Evolutionary conservation across 768 basidiomycete genomes (phyloP), one percentile per base, ranked within the genome.

Genomic region (Daedalea quercina): DNA sequence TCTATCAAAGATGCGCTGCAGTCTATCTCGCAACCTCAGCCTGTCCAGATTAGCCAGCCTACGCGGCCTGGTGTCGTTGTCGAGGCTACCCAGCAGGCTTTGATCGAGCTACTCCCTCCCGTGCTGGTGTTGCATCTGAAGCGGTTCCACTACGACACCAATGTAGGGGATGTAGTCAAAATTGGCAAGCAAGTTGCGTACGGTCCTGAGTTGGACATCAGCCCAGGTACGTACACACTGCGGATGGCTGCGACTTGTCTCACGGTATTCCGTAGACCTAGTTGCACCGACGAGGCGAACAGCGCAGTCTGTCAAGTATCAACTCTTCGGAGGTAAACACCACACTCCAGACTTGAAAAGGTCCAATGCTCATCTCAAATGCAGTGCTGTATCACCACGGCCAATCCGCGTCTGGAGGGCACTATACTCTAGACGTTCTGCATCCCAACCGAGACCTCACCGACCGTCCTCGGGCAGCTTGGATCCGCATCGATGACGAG

Each of bases 401-500:
- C 1, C 73, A 76, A 25, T 89, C 90, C 7, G 92, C 95, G 0
- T 85, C 85, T 1, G 93, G 94, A 2, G 95, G 95, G 1, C 95
- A 97, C 68, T 98, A 97, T 71, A 98, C 94, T 2, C 80, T 95
- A 44, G 88, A 93, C 61, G 87, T 94, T 9, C 72, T 94, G 1
- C 85, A 90, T 59, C 87, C 86, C 2, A 79, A 79, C 57, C 76
- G 84, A 33, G 80, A 77, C 65, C 70, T 76, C 9, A 63, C 57
- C 51, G 61, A 63, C 24, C 65, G 69, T 34, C 70, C 74, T 1
- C 74, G 76, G 4, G 83, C 88, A 53, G 85, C 81, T 9, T 97
- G 95, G 95, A 76, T 96, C 55, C 84, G 94, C 47, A 87, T 97
- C 50, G 94, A 98, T 67, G 95, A 97, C 63, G 94, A 96, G 67